Base-by-base conservation (phyloP, 192 early-diverging fungal species). In the Backusella liffmaniae region DNA sequence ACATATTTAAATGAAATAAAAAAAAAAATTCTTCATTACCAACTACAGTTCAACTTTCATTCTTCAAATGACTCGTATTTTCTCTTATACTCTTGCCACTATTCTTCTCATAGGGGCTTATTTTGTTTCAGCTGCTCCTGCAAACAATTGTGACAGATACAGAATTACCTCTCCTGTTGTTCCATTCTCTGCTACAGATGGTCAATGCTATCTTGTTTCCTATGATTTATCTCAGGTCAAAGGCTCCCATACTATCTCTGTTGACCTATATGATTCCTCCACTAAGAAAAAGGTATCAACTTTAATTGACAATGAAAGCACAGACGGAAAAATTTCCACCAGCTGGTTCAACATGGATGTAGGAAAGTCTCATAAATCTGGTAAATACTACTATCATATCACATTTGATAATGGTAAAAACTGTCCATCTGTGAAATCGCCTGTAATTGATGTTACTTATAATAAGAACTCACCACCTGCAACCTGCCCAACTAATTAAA, bases 401-500 rank as follows among this genome's bases (percentile, higher is more conserved):
- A 41, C 67, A 3, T 69, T 41, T 69, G 66, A 36, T 67, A 12
- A 37, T 69, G 56, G 56, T 26, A 62, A 62, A 13, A 69, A 69
- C 34, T 69, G 67, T 4, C 34, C 34, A 23, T 12, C 67, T 41
- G 37, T 69, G n/a, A 69, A 69, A n/a, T 39, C 67, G 2, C 21
- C 67, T 69, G 34, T 12, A 13, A 39, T 69, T 23, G 18, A 69
- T 37, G 67, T 69, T 69, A 69, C 36, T 69, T 69, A 69, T 41
- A 69, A 69, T 36, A 69, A 69, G 36, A 69, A 69, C 36, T 69
- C 67, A 7, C 35, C 35, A 23, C 67, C 67, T 69, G n/a, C 67
- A 21, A 36, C 34, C 7, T 69, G 67, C 23, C 7, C 16, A 18
- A 29, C 23, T 62, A 29, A 62, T 10, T 62, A 62, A 62, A 13